Base-by-base conservation (phyloP, 2,329 filamentous ascomycete species). In the Stachybotrys echinatus region DNA sequence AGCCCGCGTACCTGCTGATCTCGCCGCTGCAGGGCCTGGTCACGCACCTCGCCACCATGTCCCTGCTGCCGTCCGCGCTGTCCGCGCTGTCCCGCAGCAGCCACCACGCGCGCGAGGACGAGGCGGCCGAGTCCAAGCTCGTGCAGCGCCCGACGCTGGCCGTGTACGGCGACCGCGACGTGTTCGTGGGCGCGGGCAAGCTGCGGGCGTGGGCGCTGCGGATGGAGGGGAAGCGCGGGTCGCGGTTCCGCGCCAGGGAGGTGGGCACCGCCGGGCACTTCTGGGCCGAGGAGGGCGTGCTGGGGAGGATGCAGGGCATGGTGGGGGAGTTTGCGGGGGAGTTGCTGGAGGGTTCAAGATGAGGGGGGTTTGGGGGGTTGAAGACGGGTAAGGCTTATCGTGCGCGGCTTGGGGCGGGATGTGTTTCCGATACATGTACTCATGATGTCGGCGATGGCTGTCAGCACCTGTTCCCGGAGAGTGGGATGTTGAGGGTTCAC, bases 111-210 rank as follows among this genome's bases (percentile, higher is more conserved):
- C 50, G 56, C 3, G 54, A 56, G 1, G 58, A 58, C 1, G 49
- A 62, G 48, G 64, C 55, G 1, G 72, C 74, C 2, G 79, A 84
- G 50, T 67, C 70, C 47, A 83, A 87, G 59, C 70, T 88, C 45
- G 67, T 80, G 1, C 64, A 68, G 2, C 76, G 84, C 58, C 74
- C 76, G 1, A 86, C 86, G 0, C 65, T 96, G 31, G 84, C 82
- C 1, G 67, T 95, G 0, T 95, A 85, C 61, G 92, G 92, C 2
- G 81, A 85, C 47, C 74, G 79, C 4, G 92, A 97, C 65, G 69
- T 77, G 0, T 95, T 96, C 55, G 84, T 88, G 1, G 79, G 84
- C 1, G 73, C 73, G 4, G 77, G 75, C 51, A 88, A 81, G 64
- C 72, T 92, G 57, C 76, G 79, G 12, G 69, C 74, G 1, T 96